A percentile compares a stretch with the other conserved stretches of the same genome.
Conservation (phyloP, 2,329 filamentous ascomycete species). For the Ceratocystis papillata region DNA sequence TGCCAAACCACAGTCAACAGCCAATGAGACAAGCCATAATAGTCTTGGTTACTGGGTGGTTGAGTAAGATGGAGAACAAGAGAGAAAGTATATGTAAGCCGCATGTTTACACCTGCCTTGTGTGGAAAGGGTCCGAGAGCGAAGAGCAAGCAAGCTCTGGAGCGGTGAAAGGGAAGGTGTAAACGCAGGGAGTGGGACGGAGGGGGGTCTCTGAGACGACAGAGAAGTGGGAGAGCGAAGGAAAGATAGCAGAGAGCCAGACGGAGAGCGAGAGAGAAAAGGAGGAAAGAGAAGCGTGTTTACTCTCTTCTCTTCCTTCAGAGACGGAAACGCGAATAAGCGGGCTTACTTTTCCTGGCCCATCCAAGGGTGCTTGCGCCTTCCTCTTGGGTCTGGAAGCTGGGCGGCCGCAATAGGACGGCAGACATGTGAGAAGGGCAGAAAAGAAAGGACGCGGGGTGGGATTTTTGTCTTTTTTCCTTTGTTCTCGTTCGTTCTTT, state of each 20-base stretch:
- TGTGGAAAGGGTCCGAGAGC: neutral
- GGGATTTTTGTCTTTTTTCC: no score
- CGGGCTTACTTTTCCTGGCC: neutral
- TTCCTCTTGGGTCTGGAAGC: slow-evolving; percentile 16
- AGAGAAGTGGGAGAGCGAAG: neutral
- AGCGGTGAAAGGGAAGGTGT: slow-evolving; percentile 16
- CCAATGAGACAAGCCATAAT: neutral
- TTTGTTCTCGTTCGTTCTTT: neutral
- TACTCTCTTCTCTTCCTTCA: neutral
- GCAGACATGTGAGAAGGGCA: neutral
- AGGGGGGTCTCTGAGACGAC: neutral
- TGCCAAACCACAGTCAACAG: neutral
- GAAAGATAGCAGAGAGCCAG: neutral
- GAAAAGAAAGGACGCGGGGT: neutral
- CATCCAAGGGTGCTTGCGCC: slow-evolving; percentile 13
- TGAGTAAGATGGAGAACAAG: neutral
- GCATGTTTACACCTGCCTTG: neutral
- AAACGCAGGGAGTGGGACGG: slow-evolving; percentile 14
- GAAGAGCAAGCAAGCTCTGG: neutral
- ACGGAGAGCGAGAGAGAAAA: neutral
- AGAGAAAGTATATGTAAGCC: neutral
- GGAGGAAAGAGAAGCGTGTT: neutral
- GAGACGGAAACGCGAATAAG: neutral
- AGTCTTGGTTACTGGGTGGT: neutral
- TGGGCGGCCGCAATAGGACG: neutral